Base-by-base conservation (phyloP, 495 filamentous ascomycete species). In the Neurospora sp. region DNA sequence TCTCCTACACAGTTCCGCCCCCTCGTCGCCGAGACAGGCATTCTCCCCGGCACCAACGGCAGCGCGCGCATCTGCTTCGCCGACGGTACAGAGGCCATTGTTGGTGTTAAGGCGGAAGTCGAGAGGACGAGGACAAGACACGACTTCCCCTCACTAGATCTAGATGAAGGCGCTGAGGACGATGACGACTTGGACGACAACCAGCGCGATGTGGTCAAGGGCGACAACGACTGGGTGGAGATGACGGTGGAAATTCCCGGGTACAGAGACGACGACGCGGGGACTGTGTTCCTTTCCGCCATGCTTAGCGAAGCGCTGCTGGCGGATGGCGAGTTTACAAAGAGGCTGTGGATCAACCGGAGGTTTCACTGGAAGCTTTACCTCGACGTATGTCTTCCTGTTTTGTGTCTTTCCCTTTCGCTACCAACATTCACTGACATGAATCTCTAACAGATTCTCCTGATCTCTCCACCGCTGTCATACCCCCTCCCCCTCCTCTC, bases 331-430 rank as follows among this genome's bases (percentile, higher is more conserved):
- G 88, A 85, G 42, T 84, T 97, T 75, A 90, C 88, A 72, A 86
- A 87, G 73, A 86, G 89, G 77, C 78, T 99, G 78, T 89, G 89
- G 79, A 97, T 99, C 78, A 97, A 97, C 80, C 80, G 86, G 74
- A 85, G 94, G 59, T 98, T 93, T 86, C 94, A 98, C 85, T 99
- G 96, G 96, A 92, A 93, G 83, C 79, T 99, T 31, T 98, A 95
- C 81, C 89, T 98, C 76, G 96, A 99, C 84, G 96, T 98, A 78
- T 81, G 92, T 88, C 44, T 65, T 61, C 27, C 48, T 38, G 61
- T 20, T 61, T 38, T 53, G 20, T 37, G 41, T 31, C n/a, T 65
- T 10, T 18, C 37, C 18, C 18, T 22, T 39, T 16, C 40, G 20
- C 10, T 59, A 10, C 16, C 20, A 72, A 3, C 14, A 35, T 41